These are phyloP conservation scores for Ilex aquifolium DNA, from an alignment of 257 asterid genomes.

Conservation along the genomic window DNA sequence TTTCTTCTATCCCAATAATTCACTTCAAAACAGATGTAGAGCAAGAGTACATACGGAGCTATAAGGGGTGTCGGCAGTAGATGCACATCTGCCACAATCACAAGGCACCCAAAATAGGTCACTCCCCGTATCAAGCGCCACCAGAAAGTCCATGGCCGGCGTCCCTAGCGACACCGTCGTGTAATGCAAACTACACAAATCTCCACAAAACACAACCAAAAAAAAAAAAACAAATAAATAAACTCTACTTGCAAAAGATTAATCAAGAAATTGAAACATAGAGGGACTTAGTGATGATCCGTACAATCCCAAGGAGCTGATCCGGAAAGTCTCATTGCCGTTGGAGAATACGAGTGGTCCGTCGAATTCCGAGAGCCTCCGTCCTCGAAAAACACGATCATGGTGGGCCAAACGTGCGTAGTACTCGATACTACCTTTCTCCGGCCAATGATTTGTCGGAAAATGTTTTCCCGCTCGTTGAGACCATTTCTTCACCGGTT, in stretches of 20 bases:
- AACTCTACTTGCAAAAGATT: too few species aligned
- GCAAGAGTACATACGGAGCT: slow-evolving; percentile 36
- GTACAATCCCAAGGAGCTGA: slow-evolving; percentile 79
- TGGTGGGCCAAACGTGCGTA: slow-evolving; percentile 49
- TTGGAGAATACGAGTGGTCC: slow-evolving; percentile 59
- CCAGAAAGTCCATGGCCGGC: slow-evolving; percentile 75
- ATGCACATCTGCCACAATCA: slow-evolving; percentile 51
- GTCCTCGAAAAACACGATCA: slow-evolving; percentile 44
- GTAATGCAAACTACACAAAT: slow-evolving; percentile 63
- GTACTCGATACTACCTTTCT: slow-evolving; percentile 48
- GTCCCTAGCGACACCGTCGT: slow-evolving; percentile 71
- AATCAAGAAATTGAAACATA: too few species aligned
- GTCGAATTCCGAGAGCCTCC: slow-evolving; percentile 31
- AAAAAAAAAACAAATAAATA: slow-evolving; percentile 6
- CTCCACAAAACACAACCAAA: slow-evolving; percentile 23
- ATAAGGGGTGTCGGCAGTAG: slow-evolving; percentile 43
- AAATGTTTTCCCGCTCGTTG: slow-evolving; percentile 19
- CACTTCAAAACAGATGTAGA: not conserved
- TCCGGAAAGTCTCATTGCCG: slow-evolving; percentile 59
- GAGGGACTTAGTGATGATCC: slow-evolving; percentile 1
- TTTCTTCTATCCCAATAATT: too few species aligned
- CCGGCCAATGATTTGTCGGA: slow-evolving; percentile 44
- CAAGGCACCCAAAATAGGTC: slow-evolving; percentile 90
- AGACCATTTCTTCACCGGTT: slow-evolving; percentile 57
- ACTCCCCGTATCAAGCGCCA: slow-evolving; percentile 93